Evolutionary conservation across 1,284 basidiomycete species (phyloP).

Genomic region (Microbotryomycetes sp.): DNA sequence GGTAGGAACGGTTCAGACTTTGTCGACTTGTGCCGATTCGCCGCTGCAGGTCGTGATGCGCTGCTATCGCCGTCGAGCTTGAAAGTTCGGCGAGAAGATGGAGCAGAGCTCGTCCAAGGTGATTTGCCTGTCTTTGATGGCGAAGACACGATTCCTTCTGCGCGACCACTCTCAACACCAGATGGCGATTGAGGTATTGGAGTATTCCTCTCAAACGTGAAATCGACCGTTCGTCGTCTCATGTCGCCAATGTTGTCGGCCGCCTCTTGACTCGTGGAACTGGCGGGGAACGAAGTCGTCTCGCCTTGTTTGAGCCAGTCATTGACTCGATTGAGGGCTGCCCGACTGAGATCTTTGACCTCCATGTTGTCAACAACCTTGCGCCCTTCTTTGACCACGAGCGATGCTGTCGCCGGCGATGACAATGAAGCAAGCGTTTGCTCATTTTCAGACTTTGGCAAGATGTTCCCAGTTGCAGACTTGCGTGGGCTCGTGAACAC

Average conservation of each 20-base stretch:
- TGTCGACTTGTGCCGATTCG: neutral
- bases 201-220: neutral
- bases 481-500: neutral
- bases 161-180: neutral
- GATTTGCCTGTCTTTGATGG: neutral
- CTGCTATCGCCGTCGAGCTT: neutral
- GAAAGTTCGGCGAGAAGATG: too few relatives aligned
- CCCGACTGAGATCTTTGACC: conserved; percentile 18
- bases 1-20: neutral
- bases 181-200: neutral
- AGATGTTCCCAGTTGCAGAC: neutral
- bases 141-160: neutral
- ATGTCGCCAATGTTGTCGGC: neutral
- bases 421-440: neutral
- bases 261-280: neutral
- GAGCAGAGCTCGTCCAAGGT: neutral
- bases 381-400: conserved; percentile 8
- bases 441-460: neutral
- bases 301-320: too few relatives aligned
- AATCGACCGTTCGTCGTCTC: neutral
- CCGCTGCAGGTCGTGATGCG: neutral
- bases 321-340: conserved; percentile 13
- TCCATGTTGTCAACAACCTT: conserved; percentile 23
- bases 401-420: neutral
- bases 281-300: too few relatives aligned